Evolutionary conservation across 2,329 filamentous ascomycete species (phyloP).

Genomic region (Colletotrichum sp.): DNA sequence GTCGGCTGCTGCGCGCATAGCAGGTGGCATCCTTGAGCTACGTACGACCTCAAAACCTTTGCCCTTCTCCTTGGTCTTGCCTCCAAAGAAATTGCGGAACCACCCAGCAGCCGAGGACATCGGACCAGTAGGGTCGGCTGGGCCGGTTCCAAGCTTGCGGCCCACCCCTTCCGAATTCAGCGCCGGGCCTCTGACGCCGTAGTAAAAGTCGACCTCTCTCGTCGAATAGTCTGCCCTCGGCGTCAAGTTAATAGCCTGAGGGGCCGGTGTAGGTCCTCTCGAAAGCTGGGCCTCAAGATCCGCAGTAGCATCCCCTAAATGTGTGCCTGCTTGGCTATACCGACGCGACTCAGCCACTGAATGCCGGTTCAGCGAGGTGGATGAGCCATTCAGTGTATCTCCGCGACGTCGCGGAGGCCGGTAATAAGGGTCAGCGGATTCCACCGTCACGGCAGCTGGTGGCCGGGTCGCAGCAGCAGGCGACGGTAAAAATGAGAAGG

Average conservation of each 20-base stretch:
- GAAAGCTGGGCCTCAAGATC: constrained; percentile 47
- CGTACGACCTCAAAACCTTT: constrained; percentile 98
- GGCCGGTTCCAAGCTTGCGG: constrained; percentile 88
- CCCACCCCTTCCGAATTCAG: constrained; percentile 82
- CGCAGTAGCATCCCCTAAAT: constrained; percentile 36
- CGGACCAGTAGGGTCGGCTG: constrained; percentile 91
- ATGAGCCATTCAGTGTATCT: constrained; percentile 56
- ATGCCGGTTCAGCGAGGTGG: constrained; percentile 34
- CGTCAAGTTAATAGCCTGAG: constrained; percentile 47
- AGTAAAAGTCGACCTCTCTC: constrained; percentile 96
- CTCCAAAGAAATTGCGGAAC: constrained; percentile 80
- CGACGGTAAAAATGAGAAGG: constrained; percentile 73
- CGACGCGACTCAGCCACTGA: constrained; percentile 39
- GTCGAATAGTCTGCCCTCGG: constrained; percentile 87
- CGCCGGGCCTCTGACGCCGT: constrained; percentile 87
- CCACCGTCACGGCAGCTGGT: constrained; percentile 47
- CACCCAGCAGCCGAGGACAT: constrained; percentile 89
- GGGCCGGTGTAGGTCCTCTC: constrained; percentile 49
- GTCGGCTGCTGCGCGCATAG: constrained; percentile 63
- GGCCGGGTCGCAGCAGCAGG: constrained; percentile 51
- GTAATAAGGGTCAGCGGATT: constrained; percentile 81
- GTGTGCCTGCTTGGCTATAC: constrained; percentile 37
- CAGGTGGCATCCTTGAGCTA: constrained; percentile 84
- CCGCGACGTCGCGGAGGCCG: constrained; percentile 78
- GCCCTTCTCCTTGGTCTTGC: constrained; percentile 90